Evolutionary conservation across 805 yeast genomes (phyloP), one percentile per base, ranked within the genome.

Genomic region (Pichia phayaonensis): DNA sequence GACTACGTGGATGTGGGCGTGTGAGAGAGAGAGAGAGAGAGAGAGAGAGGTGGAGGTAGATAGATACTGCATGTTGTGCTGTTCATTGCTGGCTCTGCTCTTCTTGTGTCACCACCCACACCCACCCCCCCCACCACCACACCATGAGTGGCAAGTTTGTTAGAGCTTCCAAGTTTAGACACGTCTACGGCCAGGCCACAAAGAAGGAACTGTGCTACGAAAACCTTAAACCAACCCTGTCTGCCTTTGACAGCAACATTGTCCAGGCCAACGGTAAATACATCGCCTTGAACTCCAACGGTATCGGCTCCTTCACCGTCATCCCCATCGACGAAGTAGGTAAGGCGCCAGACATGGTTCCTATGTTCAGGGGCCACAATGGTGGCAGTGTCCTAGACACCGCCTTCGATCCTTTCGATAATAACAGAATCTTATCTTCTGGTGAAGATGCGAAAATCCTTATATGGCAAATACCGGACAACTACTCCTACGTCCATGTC

Each of bases 281-380:
- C 61, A 68, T 94, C 41, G 76, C 96, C 1, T 84, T 90, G 56
- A 90, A 88, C 66, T 76, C 97, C 31, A 84, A 95, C 12, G 98
- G 98, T 40, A 98, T 98, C 55, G 99, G 99, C 48, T 95, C 98
- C 0, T 90, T 94, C 72, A 97, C 96, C 1, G 86, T 95, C 13
- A 81, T 94, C 53, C 99, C 99, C 2, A 72, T 88, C 24, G 65
- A 66, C 10, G 97, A 92, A 66, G 83, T 80, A 20, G 98, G 99
- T 11, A 94, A 90, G 64, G 83, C 90, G 8, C 97, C 97, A 4
- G 99, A 94, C 59, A 80, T 84, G 54, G 90, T 90, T 45, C 94
- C 99, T 2, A 75, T 94, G 57, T 94, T 92, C 69, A 81, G 97
- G 61, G 99, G 99, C 16, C 99, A 92, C 67, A 86, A 90, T 31